Evolutionary conservation across 1,139 yeast species (phyloP), one percentile per base, ranked within the genome.

Genomic region (Hemisphaericaspora lyxosophila): DNA sequence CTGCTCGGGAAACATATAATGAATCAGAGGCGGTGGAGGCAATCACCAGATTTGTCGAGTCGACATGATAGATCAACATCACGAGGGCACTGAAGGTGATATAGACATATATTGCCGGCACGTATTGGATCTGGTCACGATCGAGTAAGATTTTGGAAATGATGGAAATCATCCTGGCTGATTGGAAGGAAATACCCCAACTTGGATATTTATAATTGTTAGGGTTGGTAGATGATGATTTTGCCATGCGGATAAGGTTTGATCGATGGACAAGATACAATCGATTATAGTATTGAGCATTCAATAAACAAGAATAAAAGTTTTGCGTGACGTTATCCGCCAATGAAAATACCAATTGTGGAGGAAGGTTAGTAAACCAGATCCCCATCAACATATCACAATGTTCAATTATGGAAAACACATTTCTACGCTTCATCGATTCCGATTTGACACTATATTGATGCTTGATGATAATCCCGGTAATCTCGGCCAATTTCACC

Each of bases 151-250:
- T 79, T 42, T 82, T 83, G 33, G 80, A 67, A 38, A 85, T 82
- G 43, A 80, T 70, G 5, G 85, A 78, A 45, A 85, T 82, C 84
- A 84, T 83, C 53, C 87, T 79, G 1, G 94, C 88, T 0, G 95
- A 88, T 57, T 85, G 90, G 66, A 85, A 85, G 2, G 90, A 84
- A 45, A 86, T 85, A 11, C 92, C 89, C 85, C 92, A 82, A 6
- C 88, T 80, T 1, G 92, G 89, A 56, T 82, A 83, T 40, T 73
- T 77, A 53, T 73, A 78, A 50, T 72, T 74, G 54, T 69, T 64
- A 15, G 75, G 62, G 44, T 69, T 66, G 6, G 71, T 64, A 4
- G 73, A 64, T 20, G 63, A 63, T 13, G 71, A 64, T 35, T 65
- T 59, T 9, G 76, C 73, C 70, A 72, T 67, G 44, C 78, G 67